Evolutionary conservation across 805 yeast species (phyloP).

Genomic region (Cyberlindnera xylosilytica): DNA sequence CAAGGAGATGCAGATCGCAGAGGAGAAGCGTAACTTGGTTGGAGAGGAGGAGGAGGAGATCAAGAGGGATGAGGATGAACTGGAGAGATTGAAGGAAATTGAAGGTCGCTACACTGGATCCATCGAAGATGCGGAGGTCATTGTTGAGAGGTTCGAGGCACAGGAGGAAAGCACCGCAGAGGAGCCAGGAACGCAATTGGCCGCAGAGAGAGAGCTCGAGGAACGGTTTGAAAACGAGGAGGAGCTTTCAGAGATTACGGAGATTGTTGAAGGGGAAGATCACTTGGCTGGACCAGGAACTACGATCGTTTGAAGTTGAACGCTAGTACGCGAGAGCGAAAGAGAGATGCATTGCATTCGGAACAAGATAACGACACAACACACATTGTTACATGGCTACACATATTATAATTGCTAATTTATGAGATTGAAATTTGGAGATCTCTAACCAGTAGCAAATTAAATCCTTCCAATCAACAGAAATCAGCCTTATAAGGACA

Average conservation of each 20-base stretch:
- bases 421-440: background rate
- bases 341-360: background rate
- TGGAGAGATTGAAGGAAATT: slow-evolving; percentile 22
- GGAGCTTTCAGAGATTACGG: background rate
- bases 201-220: background rate
- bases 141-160: background rate
- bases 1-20: slow-evolving; percentile 11
- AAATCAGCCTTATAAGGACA: too few species aligned
- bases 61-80: slow-evolving; percentile 17
- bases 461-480: too few species aligned
- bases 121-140: slow-evolving; percentile 3
- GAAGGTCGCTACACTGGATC: slow-evolving; percentile 18
- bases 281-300: background rate
- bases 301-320: too few species aligned
- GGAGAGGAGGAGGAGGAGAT: slow-evolving; percentile 21
- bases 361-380: background rate
- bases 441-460: too few species aligned
- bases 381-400: background rate
- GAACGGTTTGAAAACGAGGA: background rate
- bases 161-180: slow-evolving; percentile 4
- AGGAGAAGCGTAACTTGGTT: slow-evolving; percentile 7
- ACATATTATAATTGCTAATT: background rate
- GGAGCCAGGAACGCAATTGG: background rate
- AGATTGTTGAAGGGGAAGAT: background rate
- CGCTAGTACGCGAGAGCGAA: too few species aligned